phyloP scores from a whole-genome alignment of 2,329 filamentous ascomycete genomes.

The Cercospora sp. region DNA sequence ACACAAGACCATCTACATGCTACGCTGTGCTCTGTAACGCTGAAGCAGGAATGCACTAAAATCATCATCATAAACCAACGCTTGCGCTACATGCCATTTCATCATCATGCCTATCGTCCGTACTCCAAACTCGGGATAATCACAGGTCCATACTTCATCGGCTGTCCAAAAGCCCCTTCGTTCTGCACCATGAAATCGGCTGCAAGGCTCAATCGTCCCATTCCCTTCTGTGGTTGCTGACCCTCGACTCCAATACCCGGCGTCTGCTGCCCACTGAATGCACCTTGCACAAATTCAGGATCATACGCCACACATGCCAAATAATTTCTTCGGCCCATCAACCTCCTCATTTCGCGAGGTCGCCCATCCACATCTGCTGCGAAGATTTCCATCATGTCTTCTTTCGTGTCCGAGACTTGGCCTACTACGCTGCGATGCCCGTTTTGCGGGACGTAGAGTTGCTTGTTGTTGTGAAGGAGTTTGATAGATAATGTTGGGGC shows the following conservation, averaged over 20 bases:
- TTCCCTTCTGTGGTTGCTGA: slow-evolving; percentile 24
- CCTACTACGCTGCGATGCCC: slow-evolving; percentile 62
- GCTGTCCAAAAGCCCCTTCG: slow-evolving; percentile 74
- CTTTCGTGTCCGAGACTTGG: slow-evolving; percentile 85
- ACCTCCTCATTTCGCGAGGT: slow-evolving; percentile 77
- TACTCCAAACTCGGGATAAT: slow-evolving; percentile 73
- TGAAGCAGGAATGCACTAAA: background rate
- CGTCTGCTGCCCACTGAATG: slow-evolving; percentile 26
- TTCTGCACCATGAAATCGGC: slow-evolving; percentile 97
- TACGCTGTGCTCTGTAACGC: background rate
- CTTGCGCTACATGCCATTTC: background rate
- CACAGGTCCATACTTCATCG: slow-evolving; percentile 95
- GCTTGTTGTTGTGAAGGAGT: slow-evolving; percentile 91
- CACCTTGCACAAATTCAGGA: slow-evolving; percentile 66
- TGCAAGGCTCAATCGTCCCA: slow-evolving; percentile 70
- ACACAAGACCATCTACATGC: background rate
- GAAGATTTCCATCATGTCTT: slow-evolving; percentile 99
- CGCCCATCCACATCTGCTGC: slow-evolving; percentile 87
- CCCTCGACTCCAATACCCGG: slow-evolving; percentile 20
- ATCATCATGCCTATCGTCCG: slow-evolving; percentile 41
- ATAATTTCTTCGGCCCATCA: slow-evolving; percentile 94
- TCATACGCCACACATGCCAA: slow-evolving; percentile 93
- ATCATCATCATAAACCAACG: background rate
- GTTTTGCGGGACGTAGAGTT: slow-evolving; percentile 86
- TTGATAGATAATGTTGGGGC: slow-evolving; percentile 84